Conservation (phyloP, 768 basidiomycete species). For the Dentipellis fragilis region DNA sequence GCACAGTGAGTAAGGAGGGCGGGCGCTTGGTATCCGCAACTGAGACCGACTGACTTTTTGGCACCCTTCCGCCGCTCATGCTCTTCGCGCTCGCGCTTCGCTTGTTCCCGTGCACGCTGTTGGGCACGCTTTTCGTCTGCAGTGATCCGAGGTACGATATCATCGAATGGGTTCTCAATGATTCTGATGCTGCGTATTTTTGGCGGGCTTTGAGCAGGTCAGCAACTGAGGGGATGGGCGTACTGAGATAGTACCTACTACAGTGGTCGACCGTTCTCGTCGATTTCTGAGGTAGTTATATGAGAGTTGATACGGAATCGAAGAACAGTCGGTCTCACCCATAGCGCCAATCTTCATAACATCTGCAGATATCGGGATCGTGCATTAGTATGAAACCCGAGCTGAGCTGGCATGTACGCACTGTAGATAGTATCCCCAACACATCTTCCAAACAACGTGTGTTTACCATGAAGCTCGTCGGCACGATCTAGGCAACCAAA, state of each 20-base stretch:
- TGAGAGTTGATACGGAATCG: background rate
- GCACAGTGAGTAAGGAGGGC: background rate
- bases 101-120: conserved; percentile 67
- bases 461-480: conserved; percentile 88
- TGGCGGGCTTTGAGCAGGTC: conserved; percentile 52
- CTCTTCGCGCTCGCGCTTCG: conserved; percentile 72
- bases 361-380: conserved; percentile 34
- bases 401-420: conserved; percentile 24
- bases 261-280: conserved; percentile 62
- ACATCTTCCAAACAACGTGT: conserved; percentile 88
- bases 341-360: conserved; percentile 86
- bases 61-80: conserved; percentile 61
- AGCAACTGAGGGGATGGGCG: background rate
- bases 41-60: conserved; percentile 49
- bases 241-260: conserved; percentile 41
- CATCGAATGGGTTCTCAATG: conserved; percentile 88
- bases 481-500: conserved; percentile 52
- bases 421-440: conserved; percentile 87
- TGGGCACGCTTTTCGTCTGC: conserved; percentile 85
- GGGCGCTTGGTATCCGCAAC: background rate
- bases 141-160: conserved; percentile 94
- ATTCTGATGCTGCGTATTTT: conserved; percentile 82
- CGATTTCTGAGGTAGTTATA: conserved; percentile 44
- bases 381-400: background rate
- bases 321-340: conserved; percentile 37